A percentile compares a stretch with the other conserved stretches of the same genome.
Conservation (phyloP, 208 protist species). For the Trypanosoma lewisi region DNA sequence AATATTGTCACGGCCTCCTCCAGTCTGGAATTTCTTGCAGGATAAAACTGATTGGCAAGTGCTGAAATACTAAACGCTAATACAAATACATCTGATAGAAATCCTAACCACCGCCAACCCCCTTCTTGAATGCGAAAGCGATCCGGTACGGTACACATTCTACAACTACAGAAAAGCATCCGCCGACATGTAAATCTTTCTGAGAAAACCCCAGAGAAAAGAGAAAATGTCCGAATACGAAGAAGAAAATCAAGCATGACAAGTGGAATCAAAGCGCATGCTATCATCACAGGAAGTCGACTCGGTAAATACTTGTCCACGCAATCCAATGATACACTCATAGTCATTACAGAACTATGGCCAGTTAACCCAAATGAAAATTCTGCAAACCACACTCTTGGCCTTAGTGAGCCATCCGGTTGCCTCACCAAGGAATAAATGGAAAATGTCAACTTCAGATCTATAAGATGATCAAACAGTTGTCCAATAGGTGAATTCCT, state of each 20-base stretch:
- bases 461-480: conserved; percentile 37
- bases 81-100: conserved; percentile 38
- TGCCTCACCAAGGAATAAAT: conserved; percentile 33
- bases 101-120: conserved; percentile 41
- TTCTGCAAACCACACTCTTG: conserved; percentile 37
- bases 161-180: neutral
- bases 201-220: conserved; percentile 1
- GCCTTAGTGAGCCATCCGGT: conserved; percentile 15
- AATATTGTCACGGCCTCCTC: conserved; percentile 48
- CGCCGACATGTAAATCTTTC: too few species aligned
- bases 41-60: conserved; percentile 32
- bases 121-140: conserved; percentile 1
- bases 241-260: conserved; percentile 26
- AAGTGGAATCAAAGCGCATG: conserved; percentile 18
- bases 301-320: conserved; percentile 14
- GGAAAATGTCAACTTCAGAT: conserved; percentile 36
- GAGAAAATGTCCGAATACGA: conserved; percentile 16
- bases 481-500: conserved; percentile 31
- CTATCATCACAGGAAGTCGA: conserved; percentile 31
- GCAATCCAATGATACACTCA: conserved; percentile 23
- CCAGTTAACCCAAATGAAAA: conserved; percentile 42
- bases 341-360: conserved; percentile 45
- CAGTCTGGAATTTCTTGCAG: conserved; percentile 15
- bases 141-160: too few species aligned
- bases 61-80: conserved; percentile 34